These are phyloP conservation scores for Solanum lignicaule DNA, from an alignment of 257 asterid genomes.

Conservation along the genomic window DNA sequence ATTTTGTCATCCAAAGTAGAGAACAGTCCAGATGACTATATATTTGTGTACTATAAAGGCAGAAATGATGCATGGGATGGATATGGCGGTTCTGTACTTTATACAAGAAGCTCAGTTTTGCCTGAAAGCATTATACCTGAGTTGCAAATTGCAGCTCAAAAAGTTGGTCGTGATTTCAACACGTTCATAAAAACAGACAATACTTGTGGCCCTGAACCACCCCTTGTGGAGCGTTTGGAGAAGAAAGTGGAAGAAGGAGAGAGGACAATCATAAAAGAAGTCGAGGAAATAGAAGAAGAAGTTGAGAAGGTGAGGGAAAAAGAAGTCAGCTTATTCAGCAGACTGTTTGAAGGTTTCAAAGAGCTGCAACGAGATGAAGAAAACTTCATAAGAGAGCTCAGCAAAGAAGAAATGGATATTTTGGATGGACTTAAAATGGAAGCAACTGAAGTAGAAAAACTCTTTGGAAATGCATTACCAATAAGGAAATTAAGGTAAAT, in stretches of 20 bases:
- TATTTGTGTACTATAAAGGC: conserved; percentile 80
- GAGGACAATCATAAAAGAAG: conserved; percentile 65
- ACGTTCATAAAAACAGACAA: conserved; percentile 61
- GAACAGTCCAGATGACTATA: conserved; percentile 68
- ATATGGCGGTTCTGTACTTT: conserved; percentile 85
- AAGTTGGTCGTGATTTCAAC: conserved; percentile 65
- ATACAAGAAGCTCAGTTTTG: conserved; percentile 71
- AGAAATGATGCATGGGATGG: conserved; percentile 98
- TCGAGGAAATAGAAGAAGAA: conserved; percentile 66
- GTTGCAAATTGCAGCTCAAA: conserved; percentile 57
- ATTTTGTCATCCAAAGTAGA: conserved; percentile 70
- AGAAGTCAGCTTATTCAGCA: conserved; percentile 47
- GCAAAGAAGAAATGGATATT: conserved; percentile 81
- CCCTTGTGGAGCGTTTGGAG: conserved; percentile 80
- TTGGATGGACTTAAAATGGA: conserved; percentile 68
- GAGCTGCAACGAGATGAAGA: conserved; percentile 63
- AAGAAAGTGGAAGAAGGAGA: conserved; percentile 94
- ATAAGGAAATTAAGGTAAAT: conserved; percentile 61
- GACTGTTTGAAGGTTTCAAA: conserved; percentile 59
- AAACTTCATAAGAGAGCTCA: conserved; percentile 54
- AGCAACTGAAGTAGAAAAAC: conserved; percentile 73
- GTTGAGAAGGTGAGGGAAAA: conserved; percentile 55
- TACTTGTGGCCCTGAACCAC: conserved; percentile 91
- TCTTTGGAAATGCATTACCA: conserved; percentile 69
- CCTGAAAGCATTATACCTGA: conserved; percentile 77